A percentile compares a stretch with the other conserved stretches of the same genome.
Conservation (phyloP, 164 flowering plant genomes). For the Aristolochia californica region DNA sequence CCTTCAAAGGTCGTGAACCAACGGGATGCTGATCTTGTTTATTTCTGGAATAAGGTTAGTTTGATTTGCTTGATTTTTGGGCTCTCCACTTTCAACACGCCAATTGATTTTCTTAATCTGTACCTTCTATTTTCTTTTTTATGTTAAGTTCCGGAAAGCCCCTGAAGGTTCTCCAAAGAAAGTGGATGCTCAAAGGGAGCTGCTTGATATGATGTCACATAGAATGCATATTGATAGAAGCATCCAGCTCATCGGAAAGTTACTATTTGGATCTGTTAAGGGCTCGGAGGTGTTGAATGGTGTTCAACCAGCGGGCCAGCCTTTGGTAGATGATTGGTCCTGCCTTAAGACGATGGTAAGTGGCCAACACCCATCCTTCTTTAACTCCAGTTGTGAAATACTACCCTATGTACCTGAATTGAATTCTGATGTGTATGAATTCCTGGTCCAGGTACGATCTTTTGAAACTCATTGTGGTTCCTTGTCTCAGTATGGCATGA, state of each 20-base stretch:
- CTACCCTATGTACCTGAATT: background rate
- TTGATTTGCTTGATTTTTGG: background rate
- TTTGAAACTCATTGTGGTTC: slow-evolving; percentile 81
- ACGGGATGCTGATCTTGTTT: slow-evolving; percentile 77
- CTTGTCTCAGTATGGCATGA: slow-evolving; percentile 82
- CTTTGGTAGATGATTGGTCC: slow-evolving; percentile 81
- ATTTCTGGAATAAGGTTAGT: slow-evolving; percentile 73
- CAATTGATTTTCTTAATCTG: background rate
- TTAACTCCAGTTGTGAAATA: background rate
- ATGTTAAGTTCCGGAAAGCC: slow-evolving; percentile 47
- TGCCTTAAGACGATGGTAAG: slow-evolving; percentile 79
- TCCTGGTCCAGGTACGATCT: slow-evolving; percentile 56
- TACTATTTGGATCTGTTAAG: slow-evolving; percentile 56
- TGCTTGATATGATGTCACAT: slow-evolving; percentile 63
- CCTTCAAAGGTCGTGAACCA: slow-evolving; percentile 50
- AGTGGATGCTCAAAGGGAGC: slow-evolving; percentile 48
- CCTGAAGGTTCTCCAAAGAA: slow-evolving; percentile 64
- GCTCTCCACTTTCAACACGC: background rate
- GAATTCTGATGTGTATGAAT: background rate
- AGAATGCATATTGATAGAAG: slow-evolving; percentile 59
- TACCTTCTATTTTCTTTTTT: background rate
- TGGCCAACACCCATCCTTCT: background rate
- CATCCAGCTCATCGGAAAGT: slow-evolving; percentile 52
- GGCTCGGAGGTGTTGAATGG: slow-evolving; percentile 43
- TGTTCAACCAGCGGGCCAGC: slow-evolving; percentile 59